phyloP scores from a whole-genome alignment of 2,329 filamentous ascomycete species.

The Chalaropsis ovoidea region DNA sequence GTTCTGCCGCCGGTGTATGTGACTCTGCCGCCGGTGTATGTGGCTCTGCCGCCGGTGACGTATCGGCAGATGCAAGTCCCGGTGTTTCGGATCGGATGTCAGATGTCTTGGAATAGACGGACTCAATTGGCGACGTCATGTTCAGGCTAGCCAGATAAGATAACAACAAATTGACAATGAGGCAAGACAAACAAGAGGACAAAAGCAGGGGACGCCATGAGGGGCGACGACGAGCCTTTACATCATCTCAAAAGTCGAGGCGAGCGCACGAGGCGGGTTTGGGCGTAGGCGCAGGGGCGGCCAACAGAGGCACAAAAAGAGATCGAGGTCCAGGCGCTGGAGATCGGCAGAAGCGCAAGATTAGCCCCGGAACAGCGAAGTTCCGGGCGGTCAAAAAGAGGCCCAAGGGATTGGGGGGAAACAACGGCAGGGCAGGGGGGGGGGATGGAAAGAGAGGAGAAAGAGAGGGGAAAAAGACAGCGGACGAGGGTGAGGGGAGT shows the following conservation, averaged over 20 bases:
- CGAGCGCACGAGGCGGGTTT: not conserved
- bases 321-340: not conserved
- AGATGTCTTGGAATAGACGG: not conserved
- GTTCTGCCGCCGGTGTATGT: too few species aligned
- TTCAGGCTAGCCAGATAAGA: not conserved
- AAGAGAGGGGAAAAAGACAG: too few species aligned
- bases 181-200: not conserved
- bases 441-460: too few species aligned
- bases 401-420: not conserved
- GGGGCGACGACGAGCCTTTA: not conserved
- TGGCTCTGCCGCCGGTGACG: not conserved
- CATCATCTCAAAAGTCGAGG: not conserved
- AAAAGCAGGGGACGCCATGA: not conserved
- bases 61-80: not conserved
- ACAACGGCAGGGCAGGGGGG: too few species aligned
- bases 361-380: not conserved
- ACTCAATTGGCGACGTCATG: not conserved
- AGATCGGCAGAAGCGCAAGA: not conserved
- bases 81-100: not conserved
- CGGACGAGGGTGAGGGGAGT: too few species aligned
- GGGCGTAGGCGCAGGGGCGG: not conserved
- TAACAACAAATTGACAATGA: not conserved
- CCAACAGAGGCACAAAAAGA: not conserved
- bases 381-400: not conserved
- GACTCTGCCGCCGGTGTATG: not conserved